Evolutionary conservation across 2,329 filamentous ascomycete species (phyloP).

Genomic region (Fusarium dimerum): DNA sequence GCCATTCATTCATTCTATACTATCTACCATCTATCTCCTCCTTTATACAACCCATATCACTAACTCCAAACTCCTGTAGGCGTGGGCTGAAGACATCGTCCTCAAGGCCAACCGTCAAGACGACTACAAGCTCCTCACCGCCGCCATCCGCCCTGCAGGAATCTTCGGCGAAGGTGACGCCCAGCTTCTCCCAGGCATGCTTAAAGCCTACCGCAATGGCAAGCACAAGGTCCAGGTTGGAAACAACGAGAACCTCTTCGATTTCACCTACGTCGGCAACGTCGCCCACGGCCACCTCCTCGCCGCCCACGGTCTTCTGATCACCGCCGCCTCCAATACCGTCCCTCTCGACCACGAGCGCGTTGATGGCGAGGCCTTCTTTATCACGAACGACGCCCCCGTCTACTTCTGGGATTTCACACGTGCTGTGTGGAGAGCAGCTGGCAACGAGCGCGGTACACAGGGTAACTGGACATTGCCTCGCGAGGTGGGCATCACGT

Average conservation of each 20-base stretch:
- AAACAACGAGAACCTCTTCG: constrained; percentile 62
- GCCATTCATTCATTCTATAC: no score
- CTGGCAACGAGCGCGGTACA: constrained; percentile 53
- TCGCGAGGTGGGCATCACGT: constrained; percentile 49
- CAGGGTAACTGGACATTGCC: constrained; percentile 57
- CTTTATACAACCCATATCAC: neutral
- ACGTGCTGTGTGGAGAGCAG: constrained; percentile 71
- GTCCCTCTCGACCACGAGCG: constrained; percentile 70
- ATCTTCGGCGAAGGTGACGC: constrained; percentile 91
- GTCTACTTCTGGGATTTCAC: constrained; percentile 92
- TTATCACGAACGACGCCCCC: constrained; percentile 87
- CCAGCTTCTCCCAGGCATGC: constrained; percentile 71
- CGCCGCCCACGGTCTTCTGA: constrained; percentile 71
- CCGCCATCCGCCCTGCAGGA: constrained; percentile 79
- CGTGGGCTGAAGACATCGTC: constrained; percentile 79
- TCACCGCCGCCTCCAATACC: constrained; percentile 55
- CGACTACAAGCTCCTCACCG: constrained; percentile 67
- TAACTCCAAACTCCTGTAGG: constrained; percentile 41
- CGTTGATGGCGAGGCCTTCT: constrained; percentile 83
- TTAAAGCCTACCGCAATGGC: constrained; percentile 67
- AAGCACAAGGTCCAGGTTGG: constrained; percentile 82
- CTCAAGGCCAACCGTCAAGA: constrained; percentile 69
- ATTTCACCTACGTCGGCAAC: constrained; percentile 66
- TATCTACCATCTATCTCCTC: no score
- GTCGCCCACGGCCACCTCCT: constrained; percentile 79